Base-by-base conservation (phyloP, 306 rosid genomes). In the peach (Prunus persica) region DNA sequence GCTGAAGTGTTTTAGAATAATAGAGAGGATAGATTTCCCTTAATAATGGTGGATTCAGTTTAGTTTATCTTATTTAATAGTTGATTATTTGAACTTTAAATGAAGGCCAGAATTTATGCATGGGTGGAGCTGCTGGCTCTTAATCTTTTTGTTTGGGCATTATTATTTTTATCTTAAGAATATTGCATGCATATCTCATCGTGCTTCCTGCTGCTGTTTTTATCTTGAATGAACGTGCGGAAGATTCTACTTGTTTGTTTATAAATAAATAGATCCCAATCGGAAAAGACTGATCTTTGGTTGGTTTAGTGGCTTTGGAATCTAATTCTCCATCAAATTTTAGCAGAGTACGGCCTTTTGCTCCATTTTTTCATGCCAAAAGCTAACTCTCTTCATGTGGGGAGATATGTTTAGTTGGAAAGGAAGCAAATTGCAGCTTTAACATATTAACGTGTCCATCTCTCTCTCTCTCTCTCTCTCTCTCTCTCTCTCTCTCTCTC, bases 261-360 rank as follows among this genome's bases (percentile, higher is more conserved):
- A 38, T 38, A 38, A 38, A 50, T 51, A 71, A 54, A 49, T 12
- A 12, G 11, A 71, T 34, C 34, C 14, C 34, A 30, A 55, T 46
- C 45, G 60, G 2, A 60, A 74, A 62, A 74, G 78, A 74, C 47
- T 58, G 69, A 57, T 38, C 5, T 41, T 45, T 8, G 56, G 52
- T 47, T 47, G 52, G 52, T 38, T 47, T 47, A 12, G 63, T 63
- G 80, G 80, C 64, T 55, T 76, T 54, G 78, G 84, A 81, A 81
- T 81, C 84, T 81, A 81, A 81, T 81, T 76, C 84, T 64, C 77
- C 68, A 47, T 41, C 70, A 49, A 38, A 38, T 38, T 38, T 38
- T 1, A 1, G 2, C 43, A 38, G 9, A 38, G 43, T 38, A 38
- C 43, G 43, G 43, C 43, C 9, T 38, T 38, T 38, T 38, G 9